phyloP scores from a whole-genome alignment of 805 yeast genomes.

The Ogataea pini region DNA sequence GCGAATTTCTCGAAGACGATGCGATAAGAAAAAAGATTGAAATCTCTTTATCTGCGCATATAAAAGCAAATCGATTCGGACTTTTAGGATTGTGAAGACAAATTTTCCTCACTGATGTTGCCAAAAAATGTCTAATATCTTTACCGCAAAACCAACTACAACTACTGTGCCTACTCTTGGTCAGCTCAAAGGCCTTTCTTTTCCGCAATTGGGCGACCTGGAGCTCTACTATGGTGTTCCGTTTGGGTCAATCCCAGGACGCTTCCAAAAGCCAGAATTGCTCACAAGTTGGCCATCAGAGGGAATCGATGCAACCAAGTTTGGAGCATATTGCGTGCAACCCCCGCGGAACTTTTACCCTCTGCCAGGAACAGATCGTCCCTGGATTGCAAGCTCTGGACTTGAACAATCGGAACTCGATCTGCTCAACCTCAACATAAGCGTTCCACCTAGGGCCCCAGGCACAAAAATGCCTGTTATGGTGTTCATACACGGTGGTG shows the following conservation, averaged over 20 bases:
- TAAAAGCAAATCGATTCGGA: too few relatives aligned
- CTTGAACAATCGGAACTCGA: conserved; percentile 8
- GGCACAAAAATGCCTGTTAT: conserved; percentile 19
- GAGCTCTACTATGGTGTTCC: conserved; percentile 9
- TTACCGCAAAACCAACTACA: neutral
- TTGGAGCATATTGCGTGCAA: conserved; percentile 8
- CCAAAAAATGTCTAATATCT: neutral
- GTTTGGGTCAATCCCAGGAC: conserved; percentile 10
- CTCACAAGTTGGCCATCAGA: conserved; percentile 4
- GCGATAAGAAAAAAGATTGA: neutral
- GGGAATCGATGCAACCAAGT: conserved; percentile 10
- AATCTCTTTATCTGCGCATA: too few relatives aligned
- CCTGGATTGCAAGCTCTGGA: conserved; percentile 10
- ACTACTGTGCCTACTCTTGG: conserved; percentile 4
- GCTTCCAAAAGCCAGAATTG: conserved; percentile 11
- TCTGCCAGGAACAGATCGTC: conserved; percentile 7
- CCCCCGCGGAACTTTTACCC: conserved; percentile 9
- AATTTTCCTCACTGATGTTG: too few relatives aligned
- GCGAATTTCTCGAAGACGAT: neutral
- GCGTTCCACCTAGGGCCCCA: conserved; percentile 6
- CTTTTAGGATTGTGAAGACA: too few relatives aligned
- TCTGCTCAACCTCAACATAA: conserved; percentile 11
- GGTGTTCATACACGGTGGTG: conserved; percentile 25
- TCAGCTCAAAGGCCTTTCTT: conserved; percentile 3
- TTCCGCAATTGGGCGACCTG: conserved; percentile 3